Evolutionary conservation across 2,329 filamentous ascomycete species (phyloP).

Genomic region (Trichoderma guizhouense): DNA sequence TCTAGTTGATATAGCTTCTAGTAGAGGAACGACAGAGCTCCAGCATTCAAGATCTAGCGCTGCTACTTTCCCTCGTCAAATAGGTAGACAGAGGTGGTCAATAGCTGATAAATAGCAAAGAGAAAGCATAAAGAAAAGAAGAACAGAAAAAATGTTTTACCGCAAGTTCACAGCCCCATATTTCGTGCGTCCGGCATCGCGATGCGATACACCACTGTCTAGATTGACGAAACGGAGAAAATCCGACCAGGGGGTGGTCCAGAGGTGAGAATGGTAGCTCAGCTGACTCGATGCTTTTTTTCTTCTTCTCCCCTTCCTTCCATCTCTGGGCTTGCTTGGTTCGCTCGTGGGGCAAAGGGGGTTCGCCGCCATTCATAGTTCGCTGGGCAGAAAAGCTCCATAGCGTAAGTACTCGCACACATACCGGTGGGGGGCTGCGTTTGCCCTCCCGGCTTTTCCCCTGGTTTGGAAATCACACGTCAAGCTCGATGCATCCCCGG

Average conservation of each 20-base stretch:
- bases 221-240: neutral
- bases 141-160: neutral
- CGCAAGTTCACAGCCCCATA: constrained; percentile 7
- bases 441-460: neutral
- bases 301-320: neutral
- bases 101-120: neutral
- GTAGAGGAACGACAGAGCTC: neutral
- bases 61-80: neutral
- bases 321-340: neutral
- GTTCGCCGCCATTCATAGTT: neutral
- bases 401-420: neutral
- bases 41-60: neutral
- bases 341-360: neutral
- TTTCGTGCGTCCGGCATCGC: constrained; percentile 16
- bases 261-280: neutral
- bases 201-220: neutral
- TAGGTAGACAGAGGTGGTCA: neutral
- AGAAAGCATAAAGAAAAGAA: neutral
- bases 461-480: neutral
- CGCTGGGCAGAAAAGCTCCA: neutral
- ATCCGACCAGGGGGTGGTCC: neutral
- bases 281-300: neutral
- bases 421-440: constrained; percentile 10
- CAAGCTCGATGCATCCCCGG: neutral
- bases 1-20: neutral